Conservation (phyloP, 2,329 filamentous ascomycete species). For the Calonectria pauciramosa region DNA sequence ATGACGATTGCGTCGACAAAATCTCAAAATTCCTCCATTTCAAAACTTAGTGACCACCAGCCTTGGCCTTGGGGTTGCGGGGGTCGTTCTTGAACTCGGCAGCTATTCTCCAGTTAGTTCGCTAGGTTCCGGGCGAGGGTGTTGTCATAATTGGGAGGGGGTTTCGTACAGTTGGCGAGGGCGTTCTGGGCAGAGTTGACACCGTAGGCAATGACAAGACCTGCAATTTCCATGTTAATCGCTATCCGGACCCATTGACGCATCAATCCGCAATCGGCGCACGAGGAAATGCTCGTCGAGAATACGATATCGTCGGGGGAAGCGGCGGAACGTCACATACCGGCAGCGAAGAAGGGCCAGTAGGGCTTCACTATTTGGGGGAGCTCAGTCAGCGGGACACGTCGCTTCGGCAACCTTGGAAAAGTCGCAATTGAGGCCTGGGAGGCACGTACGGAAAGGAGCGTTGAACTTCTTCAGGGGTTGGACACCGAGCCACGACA, state of each 20-base stretch:
- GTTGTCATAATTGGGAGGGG: conserved; percentile 17
- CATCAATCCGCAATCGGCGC: conserved; percentile 39
- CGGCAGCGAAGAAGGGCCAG: conserved; percentile 93
- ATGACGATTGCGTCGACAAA: conserved; percentile 44
- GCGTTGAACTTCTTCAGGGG: conserved; percentile 84
- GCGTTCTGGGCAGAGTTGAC: conserved; percentile 86
- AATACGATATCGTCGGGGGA: conserved; percentile 27
- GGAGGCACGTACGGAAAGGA: conserved; percentile 77
- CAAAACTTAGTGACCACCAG: conserved; percentile 59
- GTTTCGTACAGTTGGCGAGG: conserved; percentile 78
- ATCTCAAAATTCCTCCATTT: conserved; percentile 37
- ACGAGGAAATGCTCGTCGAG: conserved; percentile 22
- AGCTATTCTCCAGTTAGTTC: conserved; percentile 66
- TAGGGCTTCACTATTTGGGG: conserved; percentile 81
- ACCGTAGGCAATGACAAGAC: conserved; percentile 89
- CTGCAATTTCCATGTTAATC: conserved; percentile 61
- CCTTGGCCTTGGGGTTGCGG: conserved; percentile 79
- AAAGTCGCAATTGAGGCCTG: conserved; percentile 50
- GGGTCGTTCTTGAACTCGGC: conserved; percentile 98
- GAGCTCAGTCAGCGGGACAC: conserved; percentile 46
- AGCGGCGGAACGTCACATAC: conserved; percentile 70
- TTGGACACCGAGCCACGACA: conserved; percentile 79
- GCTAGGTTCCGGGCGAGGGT: neutral
- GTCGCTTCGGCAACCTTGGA: conserved; percentile 32
- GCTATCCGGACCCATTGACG: conserved; percentile 32